Evolutionary conservation across 2,329 filamentous ascomycete genomes (phyloP).

Genomic region (Chaetoscypha palmicola): DNA sequence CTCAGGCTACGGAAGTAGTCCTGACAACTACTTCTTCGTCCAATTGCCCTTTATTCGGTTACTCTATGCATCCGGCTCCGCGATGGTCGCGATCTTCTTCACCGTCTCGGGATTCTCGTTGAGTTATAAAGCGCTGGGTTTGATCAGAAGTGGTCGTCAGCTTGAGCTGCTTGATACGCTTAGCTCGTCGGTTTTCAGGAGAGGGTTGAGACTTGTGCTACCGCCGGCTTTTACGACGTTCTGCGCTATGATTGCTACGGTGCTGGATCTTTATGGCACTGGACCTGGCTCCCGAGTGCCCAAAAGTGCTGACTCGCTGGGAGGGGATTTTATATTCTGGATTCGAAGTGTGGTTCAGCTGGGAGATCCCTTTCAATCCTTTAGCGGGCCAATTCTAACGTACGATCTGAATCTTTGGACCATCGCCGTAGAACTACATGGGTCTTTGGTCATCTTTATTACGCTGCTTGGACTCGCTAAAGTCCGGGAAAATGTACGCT

Average conservation of each 20-base stretch:
- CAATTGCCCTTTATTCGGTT: conserved; percentile 36
- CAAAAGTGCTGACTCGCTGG: conserved; percentile 1
- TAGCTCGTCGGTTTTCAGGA: conserved; percentile 37
- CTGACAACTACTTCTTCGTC: conserved; percentile 6
- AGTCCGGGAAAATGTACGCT: conserved; percentile 2
- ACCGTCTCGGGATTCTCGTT: conserved; percentile 42
- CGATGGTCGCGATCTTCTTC: conserved; percentile 43
- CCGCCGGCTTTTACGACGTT: conserved; percentile 37
- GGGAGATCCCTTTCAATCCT: conserved; percentile 7
- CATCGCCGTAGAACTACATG: conserved; percentile 13
- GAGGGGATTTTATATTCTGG: conserved; percentile 6
- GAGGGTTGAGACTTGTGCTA: conserved; percentile 37
- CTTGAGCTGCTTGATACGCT: conserved; percentile 33
- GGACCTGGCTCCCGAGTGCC: conserved; percentile 7
- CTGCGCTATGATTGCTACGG: conserved; percentile 17
- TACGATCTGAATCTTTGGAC: conserved; percentile 17
- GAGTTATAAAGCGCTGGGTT: conserved; percentile 35
- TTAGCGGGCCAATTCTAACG: conserved; percentile 5
- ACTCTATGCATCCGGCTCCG: conserved; percentile 35
- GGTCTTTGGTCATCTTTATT: conserved; percentile 16
- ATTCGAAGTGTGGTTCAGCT: conserved; percentile 7
- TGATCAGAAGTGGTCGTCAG: conserved; percentile 31
- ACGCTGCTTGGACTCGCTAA: conserved; percentile 13
- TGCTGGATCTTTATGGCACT: conserved; percentile 6
- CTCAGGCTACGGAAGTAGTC: conserved; percentile 8